These are phyloP conservation scores for Phytophthora sp. DNA, from an alignment of 352 stramenopile species.

Conservation along the genomic window DNA sequence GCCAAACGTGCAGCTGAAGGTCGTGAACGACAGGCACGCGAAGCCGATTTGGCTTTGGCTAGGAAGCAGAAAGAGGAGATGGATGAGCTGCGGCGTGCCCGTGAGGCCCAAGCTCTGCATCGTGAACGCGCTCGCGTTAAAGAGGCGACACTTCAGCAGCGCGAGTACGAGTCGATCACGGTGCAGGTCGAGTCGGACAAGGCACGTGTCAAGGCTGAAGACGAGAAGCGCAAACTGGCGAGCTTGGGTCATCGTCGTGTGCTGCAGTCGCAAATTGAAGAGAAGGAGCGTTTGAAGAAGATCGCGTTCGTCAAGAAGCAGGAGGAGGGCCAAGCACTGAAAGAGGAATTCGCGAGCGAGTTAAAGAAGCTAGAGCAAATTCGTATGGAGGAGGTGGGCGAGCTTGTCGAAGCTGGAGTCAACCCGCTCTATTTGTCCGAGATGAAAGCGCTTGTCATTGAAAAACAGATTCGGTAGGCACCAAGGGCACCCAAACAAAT, in stretches of 20 bases:
- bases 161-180: conserved; percentile 92
- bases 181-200: conserved; percentile 80
- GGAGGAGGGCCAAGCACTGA: conserved; percentile 72
- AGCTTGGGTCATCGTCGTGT: conserved; percentile 77
- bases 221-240: conserved; percentile 67
- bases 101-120: conserved; percentile 75
- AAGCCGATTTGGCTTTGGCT: conserved; percentile 82
- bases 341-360: conserved; percentile 80
- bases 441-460: conserved; percentile 93
- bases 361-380: conserved; percentile 90
- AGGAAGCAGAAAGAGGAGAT: conserved; percentile 90
- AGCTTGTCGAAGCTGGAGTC: conserved; percentile 88
- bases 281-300: conserved; percentile 82
- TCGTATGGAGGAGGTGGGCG: conserved; percentile 87
- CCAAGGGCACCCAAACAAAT: background rate
- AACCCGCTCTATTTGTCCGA: conserved; percentile 92
- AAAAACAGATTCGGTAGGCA: conserved; percentile 53
- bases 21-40: conserved; percentile 84
- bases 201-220: conserved; percentile 52
- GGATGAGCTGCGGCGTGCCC: conserved; percentile 67
- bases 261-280: conserved; percentile 92
- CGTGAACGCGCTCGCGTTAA: conserved; percentile 75
- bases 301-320: conserved; percentile 73
- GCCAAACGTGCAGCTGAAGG: conserved; percentile 91
- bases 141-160: conserved; percentile 82